Percentiles rank a stretch among this genome's conserved stretches.
phyloP scores from a whole-genome alignment of 495 filamentous ascomycete genomes.

The Cairneyella variabilis region DNA sequence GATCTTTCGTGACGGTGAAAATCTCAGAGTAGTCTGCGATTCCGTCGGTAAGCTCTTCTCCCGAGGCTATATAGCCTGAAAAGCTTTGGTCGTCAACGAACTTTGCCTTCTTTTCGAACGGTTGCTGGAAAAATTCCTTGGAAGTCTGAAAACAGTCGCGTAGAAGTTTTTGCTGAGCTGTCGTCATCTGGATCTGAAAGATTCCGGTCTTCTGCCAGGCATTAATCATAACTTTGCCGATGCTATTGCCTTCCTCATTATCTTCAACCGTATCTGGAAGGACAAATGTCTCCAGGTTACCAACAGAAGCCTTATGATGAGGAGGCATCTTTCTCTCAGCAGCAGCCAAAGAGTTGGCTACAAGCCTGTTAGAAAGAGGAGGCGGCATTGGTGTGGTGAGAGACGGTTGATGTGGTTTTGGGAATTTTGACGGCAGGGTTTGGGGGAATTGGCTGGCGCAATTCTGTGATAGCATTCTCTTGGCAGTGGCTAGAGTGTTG shows the following conservation, averaged over 20 bases:
- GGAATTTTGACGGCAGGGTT: not conserved
- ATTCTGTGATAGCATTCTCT: not conserved
- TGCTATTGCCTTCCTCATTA: not conserved
- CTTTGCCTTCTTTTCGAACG: constrained; percentile 32
- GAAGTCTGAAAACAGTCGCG: constrained; percentile 29
- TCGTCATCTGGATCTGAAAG: constrained; percentile 36
- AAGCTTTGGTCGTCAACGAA: constrained; percentile 43
- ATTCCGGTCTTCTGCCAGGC: constrained; percentile 41
- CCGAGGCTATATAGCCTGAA: constrained; percentile 43
- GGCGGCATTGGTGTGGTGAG: not conserved
- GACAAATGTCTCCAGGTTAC: not conserved
- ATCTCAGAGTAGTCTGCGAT: constrained; percentile 46
- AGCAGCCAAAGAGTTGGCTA: not conserved
- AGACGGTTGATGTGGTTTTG: not conserved
- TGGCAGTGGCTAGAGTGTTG: not conserved
- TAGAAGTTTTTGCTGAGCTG: constrained; percentile 23
- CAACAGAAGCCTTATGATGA: not conserved
- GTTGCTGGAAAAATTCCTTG: constrained; percentile 34
- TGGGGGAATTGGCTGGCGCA: not conserved
- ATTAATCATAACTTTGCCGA: constrained; percentile 33
- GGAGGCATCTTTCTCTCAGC: not conserved
- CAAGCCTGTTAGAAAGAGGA: not conserved
- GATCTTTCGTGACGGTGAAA: constrained; percentile 44
- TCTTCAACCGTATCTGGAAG: not conserved
- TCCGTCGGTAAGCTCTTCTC: constrained; percentile 44